These are phyloP conservation scores for Phalaenopsis equestris DNA, from an alignment of 106 monocot genomes.

Conservation along the genomic window DNA sequence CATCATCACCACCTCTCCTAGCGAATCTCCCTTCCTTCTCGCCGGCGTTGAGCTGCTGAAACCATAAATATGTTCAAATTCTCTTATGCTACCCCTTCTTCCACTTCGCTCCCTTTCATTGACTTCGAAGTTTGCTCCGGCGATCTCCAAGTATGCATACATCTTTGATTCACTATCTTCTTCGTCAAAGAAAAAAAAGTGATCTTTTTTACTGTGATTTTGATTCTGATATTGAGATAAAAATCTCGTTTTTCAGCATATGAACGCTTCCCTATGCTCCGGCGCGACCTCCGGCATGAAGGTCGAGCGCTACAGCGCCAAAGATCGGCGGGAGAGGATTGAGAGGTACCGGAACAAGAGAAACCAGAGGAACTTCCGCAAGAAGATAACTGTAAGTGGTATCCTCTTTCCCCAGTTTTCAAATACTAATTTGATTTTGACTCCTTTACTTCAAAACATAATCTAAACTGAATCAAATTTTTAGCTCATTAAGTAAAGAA, in stretches of 20 bases:
- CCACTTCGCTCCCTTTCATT: slow-evolving; percentile 11
- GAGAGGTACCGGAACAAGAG: slow-evolving; percentile 68
- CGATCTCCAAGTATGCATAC: slow-evolving; percentile 27
- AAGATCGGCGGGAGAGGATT: slow-evolving; percentile 63
- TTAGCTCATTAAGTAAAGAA: no score
- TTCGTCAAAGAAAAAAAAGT: not conserved
- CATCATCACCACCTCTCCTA: not conserved
- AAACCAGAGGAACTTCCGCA: slow-evolving; percentile 68
- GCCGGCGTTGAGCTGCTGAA: not conserved
- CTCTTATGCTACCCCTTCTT: not conserved
- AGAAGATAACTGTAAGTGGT: slow-evolving; percentile 59
- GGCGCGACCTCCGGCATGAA: not conserved
- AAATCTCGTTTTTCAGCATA: not conserved
- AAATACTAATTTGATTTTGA: no score
- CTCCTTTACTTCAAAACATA: not conserved
- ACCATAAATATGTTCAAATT: no score
- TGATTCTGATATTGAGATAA: not conserved
- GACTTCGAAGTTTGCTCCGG: slow-evolving; percentile 29
- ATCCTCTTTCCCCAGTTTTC: not conserved
- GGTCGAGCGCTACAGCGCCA: slow-evolving; percentile 44
- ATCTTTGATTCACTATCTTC: not conserved
- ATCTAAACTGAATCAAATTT: no score
- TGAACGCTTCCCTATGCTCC: not conserved
- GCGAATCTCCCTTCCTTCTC: not conserved
- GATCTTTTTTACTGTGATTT: not conserved